A percentile compares a stretch with the other conserved stretches of the same genome.
These are phyloP conservation scores for Barnettozyma populi DNA, from an alignment of 805 yeast species.

Conservation along the genomic window DNA sequence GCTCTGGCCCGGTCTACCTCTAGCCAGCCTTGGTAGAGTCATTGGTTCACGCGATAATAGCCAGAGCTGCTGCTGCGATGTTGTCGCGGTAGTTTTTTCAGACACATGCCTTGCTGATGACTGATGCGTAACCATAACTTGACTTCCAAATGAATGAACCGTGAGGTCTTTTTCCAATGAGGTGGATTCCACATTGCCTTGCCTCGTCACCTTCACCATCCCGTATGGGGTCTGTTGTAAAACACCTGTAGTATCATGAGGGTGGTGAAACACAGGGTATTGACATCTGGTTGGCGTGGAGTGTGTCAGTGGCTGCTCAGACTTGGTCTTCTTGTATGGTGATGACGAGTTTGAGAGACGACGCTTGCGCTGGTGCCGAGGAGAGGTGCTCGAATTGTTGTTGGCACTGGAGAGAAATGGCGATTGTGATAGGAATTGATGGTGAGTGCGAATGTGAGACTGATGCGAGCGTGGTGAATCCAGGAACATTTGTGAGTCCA, in stretches of 20 bases:
- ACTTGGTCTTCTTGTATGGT: slow-evolving; percentile 26
- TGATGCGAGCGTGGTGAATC: neutral
- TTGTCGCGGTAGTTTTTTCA: neutral
- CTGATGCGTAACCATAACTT: neutral
- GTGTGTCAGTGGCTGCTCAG: slow-evolving; percentile 4
- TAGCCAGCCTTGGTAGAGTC: neutral
- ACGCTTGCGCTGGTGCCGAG: slow-evolving; percentile 26
- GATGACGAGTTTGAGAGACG: slow-evolving; percentile 31
- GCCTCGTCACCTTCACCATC: slow-evolving; percentile 15
- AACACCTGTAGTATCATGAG: slow-evolving; percentile 16
- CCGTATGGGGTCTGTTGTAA: slow-evolving; percentile 25
- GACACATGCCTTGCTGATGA: neutral
- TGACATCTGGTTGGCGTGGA: slow-evolving; percentile 5
- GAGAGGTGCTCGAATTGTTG: neutral
- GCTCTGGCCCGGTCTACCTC: neutral
- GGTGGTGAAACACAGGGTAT: slow-evolving; percentile 23
- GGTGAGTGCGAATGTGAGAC: neutral
- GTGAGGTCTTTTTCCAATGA: slow-evolving; percentile 15
- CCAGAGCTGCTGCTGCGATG: neutral
- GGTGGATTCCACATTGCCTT: slow-evolving; percentile 18
- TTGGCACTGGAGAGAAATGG: neutral
- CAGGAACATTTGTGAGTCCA: slow-evolving; percentile 1
- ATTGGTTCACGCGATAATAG: neutral
- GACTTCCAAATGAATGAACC: slow-evolving; percentile 10
- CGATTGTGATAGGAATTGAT: neutral